A percentile compares a stretch with the other conserved stretches of the same genome.
Evolutionary conservation across 768 basidiomycete species (phyloP).

Genomic region (Jaapia argillacea): DNA sequence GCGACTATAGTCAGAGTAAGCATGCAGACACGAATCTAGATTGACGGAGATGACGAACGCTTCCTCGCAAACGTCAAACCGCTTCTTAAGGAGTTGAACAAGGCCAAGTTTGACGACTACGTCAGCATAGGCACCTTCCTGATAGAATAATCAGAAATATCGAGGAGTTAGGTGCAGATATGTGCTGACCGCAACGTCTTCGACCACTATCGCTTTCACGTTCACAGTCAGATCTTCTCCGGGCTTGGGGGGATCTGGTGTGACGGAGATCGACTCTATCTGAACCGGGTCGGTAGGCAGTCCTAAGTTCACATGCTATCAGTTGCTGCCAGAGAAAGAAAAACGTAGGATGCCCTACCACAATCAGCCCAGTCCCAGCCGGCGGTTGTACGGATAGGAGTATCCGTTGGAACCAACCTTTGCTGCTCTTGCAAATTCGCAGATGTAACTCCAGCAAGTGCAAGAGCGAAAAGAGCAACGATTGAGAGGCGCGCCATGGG

Average conservation of each 20-base stretch:
- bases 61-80: slow-evolving; percentile 87
- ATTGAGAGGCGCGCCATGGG: slow-evolving; percentile 18
- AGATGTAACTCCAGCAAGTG: slow-evolving; percentile 14
- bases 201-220: slow-evolving; percentile 49
- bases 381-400: slow-evolving; percentile 24
- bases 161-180: not conserved
- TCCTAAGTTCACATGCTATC: slow-evolving; percentile 32
- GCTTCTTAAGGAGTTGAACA: slow-evolving; percentile 77
- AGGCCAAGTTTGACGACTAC: slow-evolving; percentile 91
- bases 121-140: slow-evolving; percentile 90
- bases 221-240: slow-evolving; percentile 84
- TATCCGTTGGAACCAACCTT: slow-evolving; percentile 15
- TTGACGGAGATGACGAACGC: slow-evolving; percentile 40
- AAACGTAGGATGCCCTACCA: slow-evolving; percentile 37
- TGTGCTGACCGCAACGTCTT: slow-evolving; percentile 52
- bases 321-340: not conserved
- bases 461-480: slow-evolving; percentile 19
- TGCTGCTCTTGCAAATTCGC: slow-evolving; percentile 21
- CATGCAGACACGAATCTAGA: not conserved
- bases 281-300: slow-evolving; percentile 34
- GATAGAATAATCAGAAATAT: slow-evolving; percentile 1
- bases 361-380: slow-evolving; percentile 67
- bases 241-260: slow-evolving; percentile 84
- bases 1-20: slow-evolving; percentile 32
- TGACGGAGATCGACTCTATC: slow-evolving; percentile 60